phyloP scores from a whole-genome alignment of 192 early-diverging fungal genomes.

The Martensiomyces pterosporus region DNA sequence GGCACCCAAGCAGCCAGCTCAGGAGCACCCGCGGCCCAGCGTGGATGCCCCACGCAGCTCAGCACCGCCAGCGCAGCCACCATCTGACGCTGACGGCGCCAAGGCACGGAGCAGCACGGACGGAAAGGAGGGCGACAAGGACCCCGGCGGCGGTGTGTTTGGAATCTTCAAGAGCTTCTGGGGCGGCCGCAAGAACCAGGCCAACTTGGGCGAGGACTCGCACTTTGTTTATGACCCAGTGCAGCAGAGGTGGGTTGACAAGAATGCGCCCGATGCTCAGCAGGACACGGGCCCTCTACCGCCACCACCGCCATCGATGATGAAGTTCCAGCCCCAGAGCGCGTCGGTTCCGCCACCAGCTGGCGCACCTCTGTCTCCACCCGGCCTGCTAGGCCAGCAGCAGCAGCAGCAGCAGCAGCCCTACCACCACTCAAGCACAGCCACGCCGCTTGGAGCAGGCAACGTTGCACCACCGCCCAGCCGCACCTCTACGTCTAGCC shows the following conservation, averaged over 20 bases:
- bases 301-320: conserved; percentile 41
- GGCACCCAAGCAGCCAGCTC: conserved; percentile 2
- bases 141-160: conserved; percentile 48
- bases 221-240: conserved; percentile 85
- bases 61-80: conserved; percentile 12
- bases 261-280: conserved; percentile 32
- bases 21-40: conserved; percentile 15
- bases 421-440: no score
- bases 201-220: conserved; percentile 82
- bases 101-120: conserved; percentile 11
- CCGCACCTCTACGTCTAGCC: neutral
- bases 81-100: conserved; percentile 12
- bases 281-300: conserved; percentile 24
- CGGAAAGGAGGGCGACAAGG: conserved; percentile 49
- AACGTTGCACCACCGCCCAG: neutral
- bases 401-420: no score
- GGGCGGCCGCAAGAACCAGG: conserved; percentile 56
- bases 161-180: conserved; percentile 51
- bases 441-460: neutral
- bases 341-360: conserved; percentile 13
- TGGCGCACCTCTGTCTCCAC: neutral
- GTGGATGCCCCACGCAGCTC: conserved; percentile 20
- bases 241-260: conserved; percentile 78
- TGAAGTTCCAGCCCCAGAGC: conserved; percentile 27
- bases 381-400: conserved; percentile 1